Percentiles rank a stretch among this genome's conserved stretches.
Evolutionary conservation across 2,329 filamentous ascomycete species (phyloP).

Genomic region (Pezicula radicicola): DNA sequence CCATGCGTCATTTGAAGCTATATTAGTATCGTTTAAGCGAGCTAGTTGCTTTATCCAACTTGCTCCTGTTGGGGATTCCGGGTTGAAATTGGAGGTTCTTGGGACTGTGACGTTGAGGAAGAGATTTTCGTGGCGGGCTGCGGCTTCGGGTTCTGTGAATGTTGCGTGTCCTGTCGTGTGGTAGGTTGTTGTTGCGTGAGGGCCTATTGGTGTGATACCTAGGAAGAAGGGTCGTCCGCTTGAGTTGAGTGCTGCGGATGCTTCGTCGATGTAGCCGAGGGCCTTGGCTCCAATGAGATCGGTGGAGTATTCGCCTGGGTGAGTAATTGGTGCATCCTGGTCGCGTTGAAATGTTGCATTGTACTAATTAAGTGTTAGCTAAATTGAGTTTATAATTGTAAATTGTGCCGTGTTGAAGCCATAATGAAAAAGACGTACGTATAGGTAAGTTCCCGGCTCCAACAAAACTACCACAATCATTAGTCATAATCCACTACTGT

Average conservation of each 20-base stretch:
- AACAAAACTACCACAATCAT: too few species aligned
- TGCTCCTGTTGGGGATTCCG: conserved; percentile 45
- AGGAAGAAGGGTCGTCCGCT: conserved; percentile 59
- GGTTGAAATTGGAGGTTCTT: conserved; percentile 64
- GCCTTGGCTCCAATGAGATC: conserved; percentile 61
- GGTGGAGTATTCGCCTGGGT: conserved; percentile 42
- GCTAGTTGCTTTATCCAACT: conserved; percentile 43
- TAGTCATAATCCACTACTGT: too few species aligned
- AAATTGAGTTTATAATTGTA: too few species aligned
- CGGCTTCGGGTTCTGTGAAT: conserved; percentile 45
- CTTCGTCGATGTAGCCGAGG: conserved; percentile 58
- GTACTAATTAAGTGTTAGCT: too few species aligned
- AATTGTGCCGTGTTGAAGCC: too few species aligned
- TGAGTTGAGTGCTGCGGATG: conserved; percentile 39
- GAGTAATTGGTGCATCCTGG: conserved; percentile 49
- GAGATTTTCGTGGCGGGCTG: conserved; percentile 57
- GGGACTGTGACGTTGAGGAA: conserved; percentile 60
- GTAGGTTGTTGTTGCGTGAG: conserved; percentile 50
- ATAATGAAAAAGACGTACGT: too few species aligned
- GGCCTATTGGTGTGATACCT: conserved; percentile 61
- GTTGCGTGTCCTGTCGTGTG: neutral
- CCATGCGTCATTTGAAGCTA: conserved; percentile 47
- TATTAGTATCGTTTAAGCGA: conserved; percentile 35
- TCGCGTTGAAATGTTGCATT: conserved; percentile 64
- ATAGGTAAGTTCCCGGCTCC: too few species aligned